phyloP scores from a whole-genome alignment of 768 basidiomycete species.

The Termitomyces sp. region DNA sequence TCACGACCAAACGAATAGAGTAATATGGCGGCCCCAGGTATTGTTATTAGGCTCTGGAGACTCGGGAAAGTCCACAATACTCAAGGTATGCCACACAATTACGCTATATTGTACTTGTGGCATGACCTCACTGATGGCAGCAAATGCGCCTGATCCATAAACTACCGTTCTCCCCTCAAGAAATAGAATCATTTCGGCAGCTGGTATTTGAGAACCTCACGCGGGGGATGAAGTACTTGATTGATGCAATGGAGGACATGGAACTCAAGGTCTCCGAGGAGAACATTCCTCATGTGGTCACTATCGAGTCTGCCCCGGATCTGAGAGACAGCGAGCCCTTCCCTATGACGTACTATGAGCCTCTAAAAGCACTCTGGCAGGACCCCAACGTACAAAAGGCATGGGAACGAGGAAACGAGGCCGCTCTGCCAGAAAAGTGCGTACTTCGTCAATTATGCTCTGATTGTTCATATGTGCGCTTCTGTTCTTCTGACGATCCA shows the following conservation, averaged over 20 bases:
- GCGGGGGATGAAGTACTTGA: constrained; percentile 72
- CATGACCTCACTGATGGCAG: constrained; percentile 28
- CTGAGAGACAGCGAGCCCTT: constrained; percentile 78
- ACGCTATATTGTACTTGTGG: neutral
- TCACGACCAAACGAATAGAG: neutral
- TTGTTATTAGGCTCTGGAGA: constrained; percentile 90
- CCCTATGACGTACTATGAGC: constrained; percentile 59
- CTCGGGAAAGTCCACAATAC: constrained; percentile 87
- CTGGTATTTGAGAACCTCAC: constrained; percentile 91
- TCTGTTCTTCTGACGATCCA: constrained; percentile 4
- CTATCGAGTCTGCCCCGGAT: constrained; percentile 65
- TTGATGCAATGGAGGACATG: constrained; percentile 90
- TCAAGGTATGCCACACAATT: constrained; percentile 55
- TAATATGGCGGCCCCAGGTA: constrained; percentile 39
- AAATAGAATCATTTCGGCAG: constrained; percentile 86
- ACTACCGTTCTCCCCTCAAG: constrained; percentile 73
- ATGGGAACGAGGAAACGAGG: constrained; percentile 83
- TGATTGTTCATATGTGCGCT: neutral
- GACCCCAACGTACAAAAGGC: constrained; percentile 72
- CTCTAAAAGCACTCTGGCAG: constrained; percentile 68
- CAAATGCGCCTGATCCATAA: constrained; percentile 98
- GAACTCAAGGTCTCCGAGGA: constrained; percentile 64
- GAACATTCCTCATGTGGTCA: constrained; percentile 49
- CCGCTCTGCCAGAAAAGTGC: constrained; percentile 87
- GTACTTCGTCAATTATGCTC: neutral